A percentile compares a stretch with the other conserved stretches of the same genome.
phyloP scores from a whole-genome alignment of 2,329 filamentous ascomycete species.

The Penicillium sp. region DNA sequence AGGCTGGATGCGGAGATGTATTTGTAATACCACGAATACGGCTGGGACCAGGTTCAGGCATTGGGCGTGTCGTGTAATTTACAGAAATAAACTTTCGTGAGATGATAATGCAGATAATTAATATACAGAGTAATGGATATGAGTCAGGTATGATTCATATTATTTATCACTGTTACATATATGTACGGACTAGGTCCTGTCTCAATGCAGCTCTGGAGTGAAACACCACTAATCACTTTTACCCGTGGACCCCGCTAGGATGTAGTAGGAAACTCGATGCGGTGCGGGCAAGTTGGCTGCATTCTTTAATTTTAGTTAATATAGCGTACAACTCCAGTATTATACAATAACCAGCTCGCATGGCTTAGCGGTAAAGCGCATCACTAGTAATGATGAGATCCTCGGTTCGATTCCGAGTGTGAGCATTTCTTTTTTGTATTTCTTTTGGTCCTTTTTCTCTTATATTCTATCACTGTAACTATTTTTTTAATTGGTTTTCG shows the following conservation, averaged over 20 bases:
- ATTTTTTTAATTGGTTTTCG: not conserved
- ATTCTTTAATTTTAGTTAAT: not conserved
- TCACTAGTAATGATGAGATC: not conserved
- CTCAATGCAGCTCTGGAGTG: not conserved
- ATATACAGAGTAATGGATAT: not conserved
- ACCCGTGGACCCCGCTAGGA: not conserved
- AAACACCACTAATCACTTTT: not conserved
- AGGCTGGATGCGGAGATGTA: conserved; percentile 8
- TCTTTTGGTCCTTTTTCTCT: not conserved
- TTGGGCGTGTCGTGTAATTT: not conserved
- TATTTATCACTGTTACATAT: not conserved
- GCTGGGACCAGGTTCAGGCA: no score
- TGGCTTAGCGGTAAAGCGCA: not conserved
- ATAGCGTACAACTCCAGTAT: not conserved
- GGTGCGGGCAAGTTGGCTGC: not conserved
- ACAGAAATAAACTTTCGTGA: not conserved
- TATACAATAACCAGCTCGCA: not conserved
- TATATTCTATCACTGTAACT: no score
- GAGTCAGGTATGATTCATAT: not conserved
- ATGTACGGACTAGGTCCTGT: no score
- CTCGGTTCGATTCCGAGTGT: not conserved
- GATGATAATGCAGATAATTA: not conserved
- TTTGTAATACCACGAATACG: not conserved
- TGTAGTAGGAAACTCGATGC: not conserved
- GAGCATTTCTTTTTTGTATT: not conserved